A percentile compares a stretch with the other conserved stretches of the same genome.
phyloP scores from a whole-genome alignment of 441 rosid species.

The Gossypium davidsonii region DNA sequence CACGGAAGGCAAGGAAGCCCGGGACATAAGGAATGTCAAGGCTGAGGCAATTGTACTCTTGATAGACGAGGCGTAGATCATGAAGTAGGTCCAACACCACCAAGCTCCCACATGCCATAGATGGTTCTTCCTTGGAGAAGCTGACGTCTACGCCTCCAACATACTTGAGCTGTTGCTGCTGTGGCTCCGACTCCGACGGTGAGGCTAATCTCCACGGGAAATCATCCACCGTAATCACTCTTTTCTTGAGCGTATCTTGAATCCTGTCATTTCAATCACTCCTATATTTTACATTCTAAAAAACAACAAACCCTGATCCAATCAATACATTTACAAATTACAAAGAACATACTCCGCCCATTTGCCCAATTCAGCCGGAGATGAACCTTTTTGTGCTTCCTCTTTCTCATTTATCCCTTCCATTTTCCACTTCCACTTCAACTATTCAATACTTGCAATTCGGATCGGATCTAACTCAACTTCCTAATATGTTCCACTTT shows the following conservation, averaged over 20 bases:
- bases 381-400: neutral
- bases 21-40: slow-evolving; percentile 67
- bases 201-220: slow-evolving; percentile 50
- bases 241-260: slow-evolving; percentile 45
- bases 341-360: slow-evolving; percentile 8
- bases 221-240: slow-evolving; percentile 50
- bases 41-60: slow-evolving; percentile 39
- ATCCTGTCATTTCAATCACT: slow-evolving; percentile 20
- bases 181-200: neutral
- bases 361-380: neutral
- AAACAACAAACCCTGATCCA: neutral
- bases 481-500: neutral
- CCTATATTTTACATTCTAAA: neutral
- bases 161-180: slow-evolving; percentile 36
- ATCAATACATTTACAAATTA: neutral
- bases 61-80: slow-evolving; percentile 39
- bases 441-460: neutral
- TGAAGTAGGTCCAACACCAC: slow-evolving; percentile 54
- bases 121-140: slow-evolving; percentile 62
- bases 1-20: slow-evolving; percentile 86
- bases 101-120: slow-evolving; percentile 65
- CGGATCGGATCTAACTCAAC: neutral
- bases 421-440: neutral
- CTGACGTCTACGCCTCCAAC: slow-evolving; percentile 87
- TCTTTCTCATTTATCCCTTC: neutral